Evolutionary conservation across 1,284 basidiomycete species (phyloP), one percentile per base, ranked within the genome.

Genomic region (Ceratobasidium sp.): DNA sequence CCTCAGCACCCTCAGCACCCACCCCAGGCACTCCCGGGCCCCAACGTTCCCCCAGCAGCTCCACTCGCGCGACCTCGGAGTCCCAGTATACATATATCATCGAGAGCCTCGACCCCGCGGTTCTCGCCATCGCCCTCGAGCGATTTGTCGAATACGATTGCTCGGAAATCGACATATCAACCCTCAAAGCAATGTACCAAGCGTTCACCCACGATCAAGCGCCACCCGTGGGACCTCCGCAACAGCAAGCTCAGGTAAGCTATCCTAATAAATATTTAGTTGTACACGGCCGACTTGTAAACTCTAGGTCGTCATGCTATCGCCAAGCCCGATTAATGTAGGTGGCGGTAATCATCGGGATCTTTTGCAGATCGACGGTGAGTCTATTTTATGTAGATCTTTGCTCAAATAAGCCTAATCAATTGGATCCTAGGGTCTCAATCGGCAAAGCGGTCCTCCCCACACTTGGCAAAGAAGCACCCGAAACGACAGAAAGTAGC

Each of bases 81-180:
- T 14, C 57, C 57, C 7, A 60, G 57, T 17, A 60, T 60, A n/a
- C n/a, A 14, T 14, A 60, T 60, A 5, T 60, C 36, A 5, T 60
- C n/a, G 36, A 60, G 8, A 41, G 57, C 56, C 33, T 59, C 56
- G 19, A 60, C 57, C 8, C 36, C 57, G 44, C 19, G 31, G 22
- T 31, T 45, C 57, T 41, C 8, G n/a, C 36, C 19, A 15, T 59
- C 57, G 27, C 56, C n/a, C 6, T 60, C 57, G 57, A 60, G 57
- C n/a, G 57, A 33, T 17, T 31, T 29, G 31, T 31, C 27, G 6
- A 27, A 11, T 8, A 14, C 3, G 31, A 57, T 3, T 36, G 17
- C 54, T 5, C 17, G 9, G 17, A 19, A 1, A 31, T 36, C 54
- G 31, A 19, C 31, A 5, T 17, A 5, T 5, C 4, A 24, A 17